These are phyloP conservation scores for Colletotrichum lini DNA, from an alignment of 2,329 filamentous ascomycete genomes.

Conservation along the genomic window DNA sequence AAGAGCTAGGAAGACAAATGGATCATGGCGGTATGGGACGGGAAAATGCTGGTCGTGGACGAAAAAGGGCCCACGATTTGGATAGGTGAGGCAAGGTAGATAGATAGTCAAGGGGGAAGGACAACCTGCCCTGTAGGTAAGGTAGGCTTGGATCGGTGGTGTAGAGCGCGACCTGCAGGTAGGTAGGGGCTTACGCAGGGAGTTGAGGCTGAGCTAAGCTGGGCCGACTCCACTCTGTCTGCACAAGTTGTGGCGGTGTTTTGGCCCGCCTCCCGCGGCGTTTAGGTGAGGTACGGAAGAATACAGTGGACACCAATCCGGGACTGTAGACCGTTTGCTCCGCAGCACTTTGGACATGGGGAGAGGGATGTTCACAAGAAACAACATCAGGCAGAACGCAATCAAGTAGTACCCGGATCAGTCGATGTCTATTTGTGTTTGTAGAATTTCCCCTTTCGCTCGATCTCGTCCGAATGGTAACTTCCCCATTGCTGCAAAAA, in stretches of 20 bases:
- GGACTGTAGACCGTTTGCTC: slow-evolving; percentile 6
- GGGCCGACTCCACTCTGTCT: background rate
- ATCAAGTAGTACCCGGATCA: no score
- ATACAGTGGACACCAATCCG: background rate
- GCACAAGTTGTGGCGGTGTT: slow-evolving; percentile 12
- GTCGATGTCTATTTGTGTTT: background rate
- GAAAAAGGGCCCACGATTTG: slow-evolving; percentile 31
- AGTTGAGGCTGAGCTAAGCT: slow-evolving; percentile 25
- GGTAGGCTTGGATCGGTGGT: no score
- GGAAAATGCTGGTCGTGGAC: slow-evolving; percentile 30
- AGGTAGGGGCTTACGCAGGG: slow-evolving; percentile 9
- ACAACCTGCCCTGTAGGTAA: slow-evolving; percentile 1
- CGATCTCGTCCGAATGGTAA: background rate
- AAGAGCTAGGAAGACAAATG: slow-evolving; percentile 19
- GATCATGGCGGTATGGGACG: slow-evolving; percentile 37
- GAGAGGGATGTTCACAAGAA: background rate
- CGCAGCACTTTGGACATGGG: background rate
- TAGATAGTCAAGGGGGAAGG: slow-evolving; percentile 30
- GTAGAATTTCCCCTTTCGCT: background rate
- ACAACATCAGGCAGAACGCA: background rate
- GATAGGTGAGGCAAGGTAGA: slow-evolving; percentile 4
- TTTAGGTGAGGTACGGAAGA: background rate
- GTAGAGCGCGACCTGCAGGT: slow-evolving; percentile 4
- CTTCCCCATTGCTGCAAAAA: background rate
- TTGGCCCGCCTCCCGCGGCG: background rate